Evolutionary conservation across 768 basidiomycete genomes (phyloP).

Genomic region (Lentinus brumalis): DNA sequence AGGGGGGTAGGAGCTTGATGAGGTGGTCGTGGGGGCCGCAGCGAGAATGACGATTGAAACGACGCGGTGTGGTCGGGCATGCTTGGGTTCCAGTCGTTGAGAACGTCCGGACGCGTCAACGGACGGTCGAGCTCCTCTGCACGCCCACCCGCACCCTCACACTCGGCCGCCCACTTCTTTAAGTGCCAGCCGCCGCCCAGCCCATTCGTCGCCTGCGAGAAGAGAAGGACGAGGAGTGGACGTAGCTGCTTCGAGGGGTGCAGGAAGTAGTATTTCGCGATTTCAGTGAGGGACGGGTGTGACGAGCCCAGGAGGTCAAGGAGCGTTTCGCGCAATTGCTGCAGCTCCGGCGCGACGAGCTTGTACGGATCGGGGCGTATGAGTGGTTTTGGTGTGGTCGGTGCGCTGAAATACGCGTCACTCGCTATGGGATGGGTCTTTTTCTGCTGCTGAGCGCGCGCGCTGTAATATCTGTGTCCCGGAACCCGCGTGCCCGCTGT

Average conservation of each 20-base stretch:
- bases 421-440: conserved; percentile 26
- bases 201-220: conserved; percentile 92
- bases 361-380: conserved; percentile 61
- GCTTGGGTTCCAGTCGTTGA: conserved; percentile 89
- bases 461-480: conserved; percentile 28
- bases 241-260: conserved; percentile 90
- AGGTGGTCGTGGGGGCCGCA: conserved; percentile 42
- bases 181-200: conserved; percentile 65
- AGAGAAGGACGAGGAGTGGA: conserved; percentile 85
- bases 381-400: conserved; percentile 5
- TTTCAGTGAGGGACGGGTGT: conserved; percentile 83
- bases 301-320: conserved; percentile 82
- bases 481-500: conserved; percentile 24
- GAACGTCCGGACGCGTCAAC: conserved; percentile 75
- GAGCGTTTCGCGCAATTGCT: conserved; percentile 68
- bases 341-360: conserved; percentile 74
- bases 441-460: conserved; percentile 24
- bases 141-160: conserved; percentile 55
- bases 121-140: conserved; percentile 73
- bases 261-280: conserved; percentile 91
- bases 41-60: conserved; percentile 52
- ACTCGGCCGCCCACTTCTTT: conserved; percentile 61
- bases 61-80: conserved; percentile 79
- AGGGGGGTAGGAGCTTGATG: conserved; percentile 35
- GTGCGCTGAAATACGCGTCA: conserved; percentile 25